phyloP scores from a whole-genome alignment of 2,329 filamentous ascomycete genomes.

The Phyllosticta ampelicida region DNA sequence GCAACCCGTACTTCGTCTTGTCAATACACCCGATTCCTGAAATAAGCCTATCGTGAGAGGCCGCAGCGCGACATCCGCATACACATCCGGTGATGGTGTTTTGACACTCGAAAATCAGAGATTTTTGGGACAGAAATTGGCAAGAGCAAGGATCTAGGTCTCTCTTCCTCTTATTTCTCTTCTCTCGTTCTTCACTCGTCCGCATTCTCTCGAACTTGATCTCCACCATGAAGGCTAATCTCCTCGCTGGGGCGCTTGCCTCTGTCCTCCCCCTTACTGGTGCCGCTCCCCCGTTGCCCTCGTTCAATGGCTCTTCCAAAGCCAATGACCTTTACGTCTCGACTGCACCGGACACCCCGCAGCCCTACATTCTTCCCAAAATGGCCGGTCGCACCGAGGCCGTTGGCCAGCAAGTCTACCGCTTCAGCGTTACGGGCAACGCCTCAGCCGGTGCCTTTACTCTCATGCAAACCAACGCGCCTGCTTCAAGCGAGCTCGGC shows the following conservation, averaged over 20 bases:
- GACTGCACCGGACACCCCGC: conserved; percentile 23
- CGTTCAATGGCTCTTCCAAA: neutral
- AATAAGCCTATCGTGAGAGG: too few species aligned
- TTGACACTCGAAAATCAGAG: neutral
- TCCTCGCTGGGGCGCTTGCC: neutral
- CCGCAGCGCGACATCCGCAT: too few species aligned
- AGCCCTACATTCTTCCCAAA: conserved; percentile 28
- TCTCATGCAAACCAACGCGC: conserved; percentile 35
- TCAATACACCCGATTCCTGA: too few species aligned
- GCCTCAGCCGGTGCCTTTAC: conserved; percentile 37
- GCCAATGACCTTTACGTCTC: conserved; percentile 12
- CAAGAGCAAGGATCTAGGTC: neutral
- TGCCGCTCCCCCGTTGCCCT: neutral
- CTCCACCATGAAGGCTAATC: conserved; percentile 1
- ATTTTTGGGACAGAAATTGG: neutral
- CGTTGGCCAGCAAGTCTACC: conserved; percentile 30
- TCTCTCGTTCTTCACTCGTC: neutral
- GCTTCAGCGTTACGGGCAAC: conserved; percentile 35
- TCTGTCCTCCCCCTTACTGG: neutral
- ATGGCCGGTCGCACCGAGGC: conserved; percentile 25
- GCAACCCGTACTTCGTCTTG: too few species aligned
- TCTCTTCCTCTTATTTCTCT: neutral
- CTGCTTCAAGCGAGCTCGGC: conserved; percentile 27
- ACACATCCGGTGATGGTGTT: too few species aligned
- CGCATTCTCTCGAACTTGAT: too few species aligned